phyloP scores from a whole-genome alignment of 1,284 basidiomycete genomes.

The Somion occarium region DNA sequence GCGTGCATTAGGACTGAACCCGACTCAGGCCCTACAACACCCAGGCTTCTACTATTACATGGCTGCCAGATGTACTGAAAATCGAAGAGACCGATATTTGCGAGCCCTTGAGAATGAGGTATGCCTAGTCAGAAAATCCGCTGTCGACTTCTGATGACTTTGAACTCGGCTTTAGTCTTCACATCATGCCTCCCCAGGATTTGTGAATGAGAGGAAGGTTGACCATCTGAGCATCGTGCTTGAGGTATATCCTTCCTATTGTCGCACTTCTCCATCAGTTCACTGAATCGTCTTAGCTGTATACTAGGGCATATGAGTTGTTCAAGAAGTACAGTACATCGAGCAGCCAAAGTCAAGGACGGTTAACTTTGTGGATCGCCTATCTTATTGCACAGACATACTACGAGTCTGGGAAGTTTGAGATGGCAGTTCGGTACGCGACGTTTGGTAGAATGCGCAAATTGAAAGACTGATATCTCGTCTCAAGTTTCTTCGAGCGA shows the following conservation, averaged over 20 bases:
- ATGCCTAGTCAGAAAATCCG: too few relatives aligned
- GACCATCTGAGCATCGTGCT: constrained; percentile 79
- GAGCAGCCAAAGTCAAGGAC: constrained; percentile 47
- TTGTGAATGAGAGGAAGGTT: constrained; percentile 84
- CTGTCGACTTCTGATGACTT: background rate
- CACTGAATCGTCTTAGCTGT: too few relatives aligned
- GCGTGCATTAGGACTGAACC: constrained; percentile 60
- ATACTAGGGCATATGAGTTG: constrained; percentile 85
- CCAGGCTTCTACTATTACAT: constrained; percentile 90
- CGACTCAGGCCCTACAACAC: constrained; percentile 74
- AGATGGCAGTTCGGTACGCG: constrained; percentile 73
- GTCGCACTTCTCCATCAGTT: background rate
- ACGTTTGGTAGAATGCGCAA: too few relatives aligned
- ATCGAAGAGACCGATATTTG: constrained; percentile 64
- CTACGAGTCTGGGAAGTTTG: constrained; percentile 69
- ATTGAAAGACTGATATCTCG: too few relatives aligned
- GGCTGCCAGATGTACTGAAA: constrained; percentile 79
- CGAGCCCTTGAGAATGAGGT: constrained; percentile 58
- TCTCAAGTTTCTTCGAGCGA: constrained; percentile 81
- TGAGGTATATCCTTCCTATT: constrained; percentile 50
- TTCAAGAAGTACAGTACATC: constrained; percentile 71
- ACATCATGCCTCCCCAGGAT: constrained; percentile 45
- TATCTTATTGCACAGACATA: constrained; percentile 85
- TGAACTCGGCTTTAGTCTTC: constrained; percentile 11
- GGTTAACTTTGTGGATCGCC: constrained; percentile 81